Conservation (phyloP, 1,284 basidiomycete genomes). For the Ceratobasidium papillatum region DNA sequence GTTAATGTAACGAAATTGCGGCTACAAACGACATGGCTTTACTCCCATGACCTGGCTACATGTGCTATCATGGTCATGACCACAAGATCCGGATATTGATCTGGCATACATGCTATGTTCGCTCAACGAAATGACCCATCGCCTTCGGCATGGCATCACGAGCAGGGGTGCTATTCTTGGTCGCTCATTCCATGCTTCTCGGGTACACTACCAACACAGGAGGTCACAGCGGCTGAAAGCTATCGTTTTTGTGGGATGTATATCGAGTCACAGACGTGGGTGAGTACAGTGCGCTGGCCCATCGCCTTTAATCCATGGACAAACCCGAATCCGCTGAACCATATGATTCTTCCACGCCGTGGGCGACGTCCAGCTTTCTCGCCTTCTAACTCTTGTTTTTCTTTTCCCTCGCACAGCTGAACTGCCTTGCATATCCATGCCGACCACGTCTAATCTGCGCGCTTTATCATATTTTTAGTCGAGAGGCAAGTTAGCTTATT, state of each 20-base stretch:
- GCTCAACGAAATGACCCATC: no score
- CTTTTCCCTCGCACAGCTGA: neutral
- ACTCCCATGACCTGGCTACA: neutral
- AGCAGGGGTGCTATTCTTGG: neutral
- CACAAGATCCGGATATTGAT: neutral
- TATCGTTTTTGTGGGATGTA: no score
- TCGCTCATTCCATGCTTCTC: neutral
- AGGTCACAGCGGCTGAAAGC: no score
- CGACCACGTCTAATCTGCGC: neutral
- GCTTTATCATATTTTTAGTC: neutral
- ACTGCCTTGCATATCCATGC: neutral
- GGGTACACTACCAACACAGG: no score
- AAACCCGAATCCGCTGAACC: neutral
- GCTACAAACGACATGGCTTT: no score
- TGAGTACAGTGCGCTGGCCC: neutral
- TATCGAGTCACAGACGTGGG: neutral
- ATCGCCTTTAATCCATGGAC: neutral
- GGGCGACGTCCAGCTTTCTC: neutral
- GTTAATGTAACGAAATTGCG: no score
- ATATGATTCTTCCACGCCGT: neutral
- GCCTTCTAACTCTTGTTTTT: neutral
- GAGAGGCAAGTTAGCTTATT: neutral
- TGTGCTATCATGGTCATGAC: neutral
- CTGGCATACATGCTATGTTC: neutral
- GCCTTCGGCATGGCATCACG: no score